These are phyloP conservation scores for Thielaviopsis cerberus DNA, from an alignment of 2,329 filamentous ascomycete genomes.

Conservation along the genomic window DNA sequence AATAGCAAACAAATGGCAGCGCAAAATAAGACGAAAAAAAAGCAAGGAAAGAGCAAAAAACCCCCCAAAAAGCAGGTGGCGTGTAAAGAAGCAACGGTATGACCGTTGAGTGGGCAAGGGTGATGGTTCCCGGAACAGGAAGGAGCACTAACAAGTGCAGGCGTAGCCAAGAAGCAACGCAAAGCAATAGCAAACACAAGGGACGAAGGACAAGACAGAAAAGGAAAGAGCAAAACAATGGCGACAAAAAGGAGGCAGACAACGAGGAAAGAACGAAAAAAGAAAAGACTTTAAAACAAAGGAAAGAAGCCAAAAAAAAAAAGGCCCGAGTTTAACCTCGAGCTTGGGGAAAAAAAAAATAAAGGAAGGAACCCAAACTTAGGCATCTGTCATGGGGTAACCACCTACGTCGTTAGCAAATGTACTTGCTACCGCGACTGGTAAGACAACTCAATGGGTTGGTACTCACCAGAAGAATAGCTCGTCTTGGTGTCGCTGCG, in stretches of 20 bases:
- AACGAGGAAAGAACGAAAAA: not conserved
- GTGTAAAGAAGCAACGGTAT: no score
- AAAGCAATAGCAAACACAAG: not conserved
- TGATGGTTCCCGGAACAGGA: not conserved
- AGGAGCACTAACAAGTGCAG: not conserved
- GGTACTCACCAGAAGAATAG: not conserved
- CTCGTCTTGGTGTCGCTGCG: constrained; percentile 4
- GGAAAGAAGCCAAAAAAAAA: not conserved
- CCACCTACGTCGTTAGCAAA: not conserved
- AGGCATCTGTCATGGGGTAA: not conserved
- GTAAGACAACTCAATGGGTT: not conserved
- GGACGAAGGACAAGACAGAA: not conserved
- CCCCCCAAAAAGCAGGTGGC: no score
- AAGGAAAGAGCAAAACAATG: not conserved
- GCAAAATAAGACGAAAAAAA: no score
- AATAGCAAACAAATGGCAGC: no score
- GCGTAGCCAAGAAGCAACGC: not conserved
- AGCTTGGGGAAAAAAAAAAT: not conserved
- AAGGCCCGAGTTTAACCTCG: not conserved
- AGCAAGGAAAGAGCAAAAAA: not conserved
- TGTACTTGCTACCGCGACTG: not conserved
- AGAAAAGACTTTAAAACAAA: not conserved
- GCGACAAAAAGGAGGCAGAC: not conserved
- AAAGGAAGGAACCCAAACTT: not conserved
- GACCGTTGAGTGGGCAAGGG: no score